A percentile compares a stretch with the other conserved stretches of the same genome.
phyloP scores from a whole-genome alignment of 2,329 filamentous ascomycete genomes.

The Monilinia aucupariae region DNA sequence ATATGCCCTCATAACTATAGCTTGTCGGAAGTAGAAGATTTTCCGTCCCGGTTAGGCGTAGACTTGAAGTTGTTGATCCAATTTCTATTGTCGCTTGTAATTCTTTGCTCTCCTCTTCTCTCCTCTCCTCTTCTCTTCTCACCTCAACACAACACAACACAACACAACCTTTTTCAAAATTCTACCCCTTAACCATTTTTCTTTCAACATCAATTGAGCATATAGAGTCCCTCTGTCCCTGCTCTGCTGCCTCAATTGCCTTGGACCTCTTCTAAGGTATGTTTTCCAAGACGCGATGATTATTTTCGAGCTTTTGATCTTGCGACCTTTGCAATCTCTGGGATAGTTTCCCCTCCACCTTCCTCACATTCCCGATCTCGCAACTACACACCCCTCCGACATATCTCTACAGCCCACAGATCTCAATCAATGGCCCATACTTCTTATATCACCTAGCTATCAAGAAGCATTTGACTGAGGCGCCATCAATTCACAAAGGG shows the following conservation, averaged over 20 bases:
- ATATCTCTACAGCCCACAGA: background rate
- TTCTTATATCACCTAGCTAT: background rate
- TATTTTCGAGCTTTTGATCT: background rate
- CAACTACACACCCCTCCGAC: background rate
- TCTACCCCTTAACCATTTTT: background rate
- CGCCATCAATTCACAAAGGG: background rate
- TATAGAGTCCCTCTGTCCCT: conserved; percentile 10
- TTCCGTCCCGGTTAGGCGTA: background rate
- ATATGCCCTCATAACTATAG: background rate
- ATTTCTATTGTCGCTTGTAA: background rate
- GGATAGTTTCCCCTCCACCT: background rate
- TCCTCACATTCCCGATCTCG: background rate
- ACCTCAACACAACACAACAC: background rate
- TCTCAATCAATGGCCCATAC: background rate
- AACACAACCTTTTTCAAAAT: background rate
- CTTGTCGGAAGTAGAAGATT: background rate
- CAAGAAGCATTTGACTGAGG: background rate
- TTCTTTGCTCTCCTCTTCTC: background rate
- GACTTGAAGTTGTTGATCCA: background rate
- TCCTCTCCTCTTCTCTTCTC: background rate
- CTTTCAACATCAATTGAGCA: background rate
- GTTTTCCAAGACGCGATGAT: background rate
- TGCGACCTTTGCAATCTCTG: background rate
- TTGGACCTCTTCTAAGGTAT: background rate
- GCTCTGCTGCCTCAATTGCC: background rate